These are phyloP conservation scores for Mortierella hygrophila DNA, from an alignment of 192 early-diverging fungal genomes.

Conservation along the genomic window DNA sequence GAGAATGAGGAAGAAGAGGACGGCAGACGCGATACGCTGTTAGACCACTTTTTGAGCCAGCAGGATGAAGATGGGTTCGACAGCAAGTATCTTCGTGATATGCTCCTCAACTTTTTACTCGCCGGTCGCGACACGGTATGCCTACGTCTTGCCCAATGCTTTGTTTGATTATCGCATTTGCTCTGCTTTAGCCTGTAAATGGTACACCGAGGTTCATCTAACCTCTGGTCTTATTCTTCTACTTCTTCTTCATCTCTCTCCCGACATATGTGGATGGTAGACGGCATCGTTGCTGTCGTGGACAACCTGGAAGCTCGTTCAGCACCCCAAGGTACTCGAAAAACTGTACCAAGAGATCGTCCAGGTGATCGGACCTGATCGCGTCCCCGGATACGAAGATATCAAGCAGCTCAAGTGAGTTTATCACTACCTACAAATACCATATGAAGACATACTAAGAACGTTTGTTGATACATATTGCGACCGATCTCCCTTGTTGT, in stretches of 20 bases:
- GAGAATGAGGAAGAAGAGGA: background rate
- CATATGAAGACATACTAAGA: no score
- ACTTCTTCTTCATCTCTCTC: background rate
- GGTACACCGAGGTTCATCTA: background rate
- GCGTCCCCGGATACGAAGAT: conserved; percentile 38
- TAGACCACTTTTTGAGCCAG: conserved; percentile 47
- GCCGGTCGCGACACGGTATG: conserved; percentile 53
- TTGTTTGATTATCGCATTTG: background rate
- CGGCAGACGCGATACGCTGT: conserved; percentile 15
- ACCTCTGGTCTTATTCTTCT: background rate
- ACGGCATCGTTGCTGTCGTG: conserved; percentile 41
- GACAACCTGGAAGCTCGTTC: conserved; percentile 36
- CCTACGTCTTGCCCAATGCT: background rate
- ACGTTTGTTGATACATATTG: background rate
- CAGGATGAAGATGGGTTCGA: conserved; percentile 33
- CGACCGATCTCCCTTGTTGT: background rate
- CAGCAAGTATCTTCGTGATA: conserved; percentile 41
- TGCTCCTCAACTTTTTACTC: conserved; percentile 48
- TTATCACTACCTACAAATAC: no score
- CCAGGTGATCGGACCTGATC: conserved; percentile 16
- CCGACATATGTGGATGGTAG: conserved; percentile 1
- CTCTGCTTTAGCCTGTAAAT: background rate
- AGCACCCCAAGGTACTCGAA: conserved; percentile 30
- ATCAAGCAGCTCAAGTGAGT: conserved; percentile 50
- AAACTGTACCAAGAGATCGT: conserved; percentile 32